Evolutionary conservation across 2,329 filamentous ascomycete genomes (phyloP).

Genomic region (Xylaria sp.): DNA sequence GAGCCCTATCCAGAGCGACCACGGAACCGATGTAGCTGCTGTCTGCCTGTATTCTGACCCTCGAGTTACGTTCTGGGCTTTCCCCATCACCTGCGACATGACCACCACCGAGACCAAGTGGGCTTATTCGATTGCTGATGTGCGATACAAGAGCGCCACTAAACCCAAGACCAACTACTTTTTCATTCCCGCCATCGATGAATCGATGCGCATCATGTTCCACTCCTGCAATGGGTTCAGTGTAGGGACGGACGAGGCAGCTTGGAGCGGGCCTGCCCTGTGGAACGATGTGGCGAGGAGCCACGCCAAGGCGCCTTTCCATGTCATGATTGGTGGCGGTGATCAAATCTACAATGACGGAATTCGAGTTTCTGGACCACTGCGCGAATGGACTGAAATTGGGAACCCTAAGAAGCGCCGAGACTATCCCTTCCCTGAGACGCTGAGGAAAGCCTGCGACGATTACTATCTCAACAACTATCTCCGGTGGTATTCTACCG

Average conservation of each 20-base stretch:
- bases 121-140: conserved; percentile 77
- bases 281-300: conserved; percentile 93
- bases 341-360: conserved; percentile 98
- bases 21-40: conserved; percentile 59
- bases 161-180: conserved; percentile 75
- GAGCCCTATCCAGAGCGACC: conserved; percentile 57
- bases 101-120: conserved; percentile 76
- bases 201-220: conserved; percentile 99
- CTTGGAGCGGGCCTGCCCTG: conserved; percentile 89
- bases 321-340: conserved; percentile 94
- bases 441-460: conserved; percentile 85
- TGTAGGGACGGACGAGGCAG: conserved; percentile 76
- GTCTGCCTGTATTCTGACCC: conserved; percentile 72
- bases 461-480: conserved; percentile 94
- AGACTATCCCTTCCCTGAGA: conserved; percentile 79
- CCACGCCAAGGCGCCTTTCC: conserved; percentile 84
- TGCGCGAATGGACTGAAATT: conserved; percentile 85
- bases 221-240: conserved; percentile 98
- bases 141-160: conserved; percentile 69
- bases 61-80: conserved; percentile 90
- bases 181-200: conserved; percentile 82
- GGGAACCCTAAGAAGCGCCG: conserved; percentile 85
- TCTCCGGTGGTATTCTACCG: conserved; percentile 82
- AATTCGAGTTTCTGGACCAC: conserved; percentile 84
- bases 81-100: conserved; percentile 83